Evolutionary conservation across 1,284 basidiomycete species (phyloP), one percentile per base, ranked within the genome.

Genomic region (Sanghuangporus weigelae): DNA sequence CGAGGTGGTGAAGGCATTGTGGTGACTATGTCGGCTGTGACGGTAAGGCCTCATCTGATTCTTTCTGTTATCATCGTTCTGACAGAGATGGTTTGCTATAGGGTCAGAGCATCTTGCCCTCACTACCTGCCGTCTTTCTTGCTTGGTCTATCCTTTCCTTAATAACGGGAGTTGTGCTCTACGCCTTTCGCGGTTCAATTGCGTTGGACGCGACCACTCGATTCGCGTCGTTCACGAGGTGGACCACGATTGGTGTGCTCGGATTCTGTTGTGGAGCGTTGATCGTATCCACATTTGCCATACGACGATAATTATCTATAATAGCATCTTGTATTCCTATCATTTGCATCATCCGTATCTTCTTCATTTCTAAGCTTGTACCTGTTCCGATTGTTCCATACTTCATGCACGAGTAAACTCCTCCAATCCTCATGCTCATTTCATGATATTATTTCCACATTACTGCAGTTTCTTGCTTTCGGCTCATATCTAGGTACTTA

Each of bases 71-170:
- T n/a, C 26, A n/a, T 31, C 26, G 26, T n/a, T 44, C 14, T n/a
- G 36, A 55, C 36, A n/a, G 16, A 3, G 38, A 46, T 38, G 21
- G 1, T 46, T 54, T 26, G 21, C 26, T 23, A 35, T 69, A 90
- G 88, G 79, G 80, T 60, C 78, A 84, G 40, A 84, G 83, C 62
- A 74, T 90, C 38, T 73, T 89, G 40, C 77, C 88, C 65, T 88
- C 89, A 0, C 79, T 91, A n/a, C 89, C 90, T 0, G 76, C 89
- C 11, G 86, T 90, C 19, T 85, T 90, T 69, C 75, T 91, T 44
- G 81, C 83, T 0, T 91, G 89, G 72, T 82, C 86, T 0, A 78
- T 90, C 60, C 77, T 84, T 2, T 86, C 81, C 0, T 87, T 92
- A 73, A 73, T 89, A 55, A 78, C 81, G 0, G 89, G 81, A 0